phyloP scores from a whole-genome alignment of 2,329 filamentous ascomycete species.

The Scedosporium dehoogii region DNA sequence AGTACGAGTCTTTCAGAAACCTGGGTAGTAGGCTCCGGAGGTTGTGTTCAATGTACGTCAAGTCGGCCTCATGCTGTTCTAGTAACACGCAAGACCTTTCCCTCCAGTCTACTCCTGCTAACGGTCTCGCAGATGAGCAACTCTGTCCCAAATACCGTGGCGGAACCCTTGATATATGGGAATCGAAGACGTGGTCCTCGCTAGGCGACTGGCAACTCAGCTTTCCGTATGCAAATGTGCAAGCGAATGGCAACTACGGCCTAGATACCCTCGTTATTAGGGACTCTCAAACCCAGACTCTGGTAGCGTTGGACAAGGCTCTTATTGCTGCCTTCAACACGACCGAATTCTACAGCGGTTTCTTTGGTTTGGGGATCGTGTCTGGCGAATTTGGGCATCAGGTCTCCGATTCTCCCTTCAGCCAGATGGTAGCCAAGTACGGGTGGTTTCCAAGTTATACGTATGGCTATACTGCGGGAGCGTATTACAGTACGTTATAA shows the following conservation, averaged over 20 bases:
- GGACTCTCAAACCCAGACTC: slow-evolving; percentile 25
- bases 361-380: slow-evolving; percentile 46
- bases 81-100: neutral
- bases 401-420: slow-evolving; percentile 40
- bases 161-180: slow-evolving; percentile 40
- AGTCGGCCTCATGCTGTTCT: neutral
- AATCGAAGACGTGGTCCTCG: slow-evolving; percentile 47
- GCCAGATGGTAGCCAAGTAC: slow-evolving; percentile 47
- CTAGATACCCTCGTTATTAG: slow-evolving; percentile 36
- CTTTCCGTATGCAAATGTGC: slow-evolving; percentile 45
- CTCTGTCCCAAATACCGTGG: slow-evolving; percentile 49
- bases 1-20: slow-evolving; percentile 63
- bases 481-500: slow-evolving; percentile 50
- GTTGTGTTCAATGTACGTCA: slow-evolving; percentile 39
- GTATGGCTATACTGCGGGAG: slow-evolving; percentile 67
- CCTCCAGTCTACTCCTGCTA: slow-evolving; percentile 8
- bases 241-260: slow-evolving; percentile 56
- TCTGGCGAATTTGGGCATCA: slow-evolving; percentile 40
- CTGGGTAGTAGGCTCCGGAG: slow-evolving; percentile 54
- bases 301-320: slow-evolving; percentile 32
- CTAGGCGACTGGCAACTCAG: slow-evolving; percentile 52
- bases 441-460: slow-evolving; percentile 60
- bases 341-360: slow-evolving; percentile 44
- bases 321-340: slow-evolving; percentile 43
- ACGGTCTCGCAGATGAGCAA: slow-evolving; percentile 28